Evolutionary conservation across 2,329 filamentous ascomycete species (phyloP).

Genomic region (Thielaviopsis punctulata): DNA sequence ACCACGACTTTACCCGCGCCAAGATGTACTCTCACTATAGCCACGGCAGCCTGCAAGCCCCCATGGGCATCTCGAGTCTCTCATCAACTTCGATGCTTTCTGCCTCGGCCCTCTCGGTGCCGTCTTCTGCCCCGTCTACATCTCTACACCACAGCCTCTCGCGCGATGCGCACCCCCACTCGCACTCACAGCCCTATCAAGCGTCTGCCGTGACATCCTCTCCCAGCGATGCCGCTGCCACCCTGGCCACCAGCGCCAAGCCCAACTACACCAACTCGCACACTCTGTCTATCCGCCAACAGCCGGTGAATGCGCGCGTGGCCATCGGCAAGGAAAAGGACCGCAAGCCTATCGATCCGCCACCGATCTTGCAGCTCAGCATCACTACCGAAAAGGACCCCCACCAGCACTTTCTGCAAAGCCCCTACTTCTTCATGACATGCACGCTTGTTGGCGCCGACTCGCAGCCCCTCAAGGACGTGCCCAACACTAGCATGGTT

Average conservation of each 20-base stretch:
- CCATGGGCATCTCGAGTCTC: conserved; percentile 6
- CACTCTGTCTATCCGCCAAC: conserved; percentile 41
- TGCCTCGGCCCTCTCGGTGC: neutral
- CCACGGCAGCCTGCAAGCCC: neutral
- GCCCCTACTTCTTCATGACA: conserved; percentile 32
- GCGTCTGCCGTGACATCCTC: neutral
- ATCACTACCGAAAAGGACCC: conserved; percentile 26
- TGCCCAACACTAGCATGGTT: conserved; percentile 35
- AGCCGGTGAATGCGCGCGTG: conserved; percentile 49
- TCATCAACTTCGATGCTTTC: neutral
- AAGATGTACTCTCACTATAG: conserved; percentile 10
- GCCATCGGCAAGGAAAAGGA: conserved; percentile 63
- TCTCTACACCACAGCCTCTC: neutral
- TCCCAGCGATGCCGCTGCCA: neutral
- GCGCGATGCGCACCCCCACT: neutral
- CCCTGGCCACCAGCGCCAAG: neutral
- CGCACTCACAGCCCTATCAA: conserved; percentile 2
- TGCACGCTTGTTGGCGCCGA: conserved; percentile 28
- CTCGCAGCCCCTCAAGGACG: conserved; percentile 20
- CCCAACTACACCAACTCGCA: conserved; percentile 5
- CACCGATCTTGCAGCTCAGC: conserved; percentile 59
- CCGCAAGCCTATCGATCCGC: conserved; percentile 76
- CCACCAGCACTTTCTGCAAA: conserved; percentile 23
- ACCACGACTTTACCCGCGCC: conserved; percentile 10
- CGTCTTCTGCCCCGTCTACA: neutral